Percentiles rank a stretch among this genome's conserved stretches.
Evolutionary conservation across 805 yeast species (phyloP).

Genomic region (Lipomyces starkeyi): DNA sequence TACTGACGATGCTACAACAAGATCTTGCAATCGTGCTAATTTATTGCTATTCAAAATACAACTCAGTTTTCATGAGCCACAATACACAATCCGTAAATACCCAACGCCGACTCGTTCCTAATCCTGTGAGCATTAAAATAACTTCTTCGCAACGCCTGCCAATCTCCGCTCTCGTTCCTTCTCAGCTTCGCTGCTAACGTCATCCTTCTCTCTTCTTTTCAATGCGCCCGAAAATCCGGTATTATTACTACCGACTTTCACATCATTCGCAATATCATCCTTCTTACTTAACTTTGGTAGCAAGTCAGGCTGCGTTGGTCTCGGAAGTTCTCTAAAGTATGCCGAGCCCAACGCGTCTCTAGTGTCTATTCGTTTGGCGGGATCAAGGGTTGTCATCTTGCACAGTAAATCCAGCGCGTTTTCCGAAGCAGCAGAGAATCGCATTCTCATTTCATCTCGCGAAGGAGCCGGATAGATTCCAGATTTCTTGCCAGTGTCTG

Average conservation of each 20-base stretch:
- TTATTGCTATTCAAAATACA: too few relatives aligned
- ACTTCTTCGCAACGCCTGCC: conserved; percentile 18
- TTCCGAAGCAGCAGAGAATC: conserved; percentile 66
- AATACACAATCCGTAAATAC: neutral
- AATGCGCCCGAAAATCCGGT: conserved; percentile 3
- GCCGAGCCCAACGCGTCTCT: conserved; percentile 89
- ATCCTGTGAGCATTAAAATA: neutral
- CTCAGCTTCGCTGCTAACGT: conserved; percentile 4
- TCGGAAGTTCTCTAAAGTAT: conserved; percentile 55
- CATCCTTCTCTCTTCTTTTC: conserved; percentile 10
- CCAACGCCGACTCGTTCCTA: neutral
- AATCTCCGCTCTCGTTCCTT: conserved; percentile 12
- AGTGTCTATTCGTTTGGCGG: conserved; percentile 90
- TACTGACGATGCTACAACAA: neutral
- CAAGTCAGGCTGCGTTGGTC: conserved; percentile 31
- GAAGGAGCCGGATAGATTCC: conserved; percentile 54
- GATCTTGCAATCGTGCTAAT: too few relatives aligned
- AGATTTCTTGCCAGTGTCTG: conserved; percentile 23
- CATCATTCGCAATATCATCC: neutral
- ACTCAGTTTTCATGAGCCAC: too few relatives aligned
- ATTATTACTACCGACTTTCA: conserved; percentile 18
- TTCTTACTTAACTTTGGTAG: conserved; percentile 26
- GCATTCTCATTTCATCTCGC: conserved; percentile 84
- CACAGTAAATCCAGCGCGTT: conserved; percentile 84
- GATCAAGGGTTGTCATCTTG: conserved; percentile 62